Evolutionary conservation across 164 flowering plant species (phyloP).

Genomic region (Protea cynaroides): DNA sequence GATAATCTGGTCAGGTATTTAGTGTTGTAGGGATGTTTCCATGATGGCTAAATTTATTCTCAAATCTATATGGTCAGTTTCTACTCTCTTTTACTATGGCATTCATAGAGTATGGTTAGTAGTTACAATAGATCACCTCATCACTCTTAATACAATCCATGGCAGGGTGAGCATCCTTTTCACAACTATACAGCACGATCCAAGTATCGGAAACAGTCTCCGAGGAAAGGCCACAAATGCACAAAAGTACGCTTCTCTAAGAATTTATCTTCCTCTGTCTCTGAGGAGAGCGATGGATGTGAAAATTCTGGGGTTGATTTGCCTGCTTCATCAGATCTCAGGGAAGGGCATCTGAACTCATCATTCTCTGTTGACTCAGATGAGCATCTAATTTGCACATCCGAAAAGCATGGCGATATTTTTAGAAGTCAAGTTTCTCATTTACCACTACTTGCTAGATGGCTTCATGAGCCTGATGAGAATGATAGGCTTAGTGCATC

Average conservation of each 20-base stretch:
- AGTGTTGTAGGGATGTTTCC: not conserved
- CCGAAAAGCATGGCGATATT: conserved; percentile 9
- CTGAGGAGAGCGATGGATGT: conserved; percentile 33
- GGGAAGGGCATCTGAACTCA: conserved; percentile 11
- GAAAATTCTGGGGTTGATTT: conserved; percentile 19
- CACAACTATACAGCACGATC: conserved; percentile 85
- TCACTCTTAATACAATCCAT: not conserved
- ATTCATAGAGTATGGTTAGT: not conserved
- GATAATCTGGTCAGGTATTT: not conserved
- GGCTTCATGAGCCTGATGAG: conserved; percentile 86
- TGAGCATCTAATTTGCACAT: conserved; percentile 14
- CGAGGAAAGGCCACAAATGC: conserved; percentile 13
- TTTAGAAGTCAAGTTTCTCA: conserved; percentile 15
- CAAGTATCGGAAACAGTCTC: conserved; percentile 52
- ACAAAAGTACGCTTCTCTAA: conserved; percentile 20
- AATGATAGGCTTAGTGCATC: conserved; percentile 63
- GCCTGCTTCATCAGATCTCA: conserved; percentile 8
- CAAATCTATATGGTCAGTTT: no score
- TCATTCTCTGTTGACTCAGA: conserved; percentile 10
- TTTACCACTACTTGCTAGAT: conserved; percentile 50
- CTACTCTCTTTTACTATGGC: not conserved
- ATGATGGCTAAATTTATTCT: no score
- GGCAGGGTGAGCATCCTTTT: conserved; percentile 87
- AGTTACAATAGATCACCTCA: not conserved
- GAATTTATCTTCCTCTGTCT: conserved; percentile 20